phyloP scores from a whole-genome alignment of 352 stramenopile genomes.

The Pythium insidiosum region DNA sequence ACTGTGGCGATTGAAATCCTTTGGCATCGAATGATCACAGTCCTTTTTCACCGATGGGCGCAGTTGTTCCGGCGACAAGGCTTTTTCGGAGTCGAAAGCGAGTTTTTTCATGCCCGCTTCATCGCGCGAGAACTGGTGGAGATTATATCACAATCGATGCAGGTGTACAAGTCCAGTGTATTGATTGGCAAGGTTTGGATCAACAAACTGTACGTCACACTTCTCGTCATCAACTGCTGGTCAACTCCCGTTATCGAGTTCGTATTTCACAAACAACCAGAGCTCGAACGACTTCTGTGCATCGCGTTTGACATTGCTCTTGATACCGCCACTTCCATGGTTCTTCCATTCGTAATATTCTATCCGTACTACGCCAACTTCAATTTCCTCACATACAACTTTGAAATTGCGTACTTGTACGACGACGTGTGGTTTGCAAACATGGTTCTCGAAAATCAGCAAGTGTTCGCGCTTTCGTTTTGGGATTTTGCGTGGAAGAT shows the following conservation, averaged over 20 bases:
- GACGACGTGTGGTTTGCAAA: conserved; percentile 21
- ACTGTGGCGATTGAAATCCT: neutral
- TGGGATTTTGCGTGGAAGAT: conserved; percentile 16
- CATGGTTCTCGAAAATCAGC: conserved; percentile 18
- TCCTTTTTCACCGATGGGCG: neutral
- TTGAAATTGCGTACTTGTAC: conserved; percentile 12
- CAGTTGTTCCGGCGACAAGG: conserved; percentile 6
- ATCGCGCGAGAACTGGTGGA: conserved; percentile 6
- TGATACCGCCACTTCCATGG: conserved; percentile 10
- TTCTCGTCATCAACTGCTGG: conserved; percentile 11
- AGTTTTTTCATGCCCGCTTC: conserved; percentile 10
- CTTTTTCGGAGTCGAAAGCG: conserved; percentile 15
- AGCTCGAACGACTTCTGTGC: conserved; percentile 11
- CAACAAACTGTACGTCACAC: conserved; percentile 11
- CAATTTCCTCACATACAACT: conserved; percentile 7
- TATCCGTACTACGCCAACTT: conserved; percentile 15
- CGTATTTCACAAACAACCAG: neutral
- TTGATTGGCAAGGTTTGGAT: conserved; percentile 13
- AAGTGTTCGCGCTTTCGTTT: conserved; percentile 11
- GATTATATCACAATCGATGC: conserved; percentile 7
- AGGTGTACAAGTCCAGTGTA: conserved; percentile 14
- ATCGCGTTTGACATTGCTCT: conserved; percentile 10
- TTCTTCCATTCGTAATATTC: conserved; percentile 15
- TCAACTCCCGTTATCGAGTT: conserved; percentile 5
- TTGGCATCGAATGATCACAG: neutral